These are phyloP conservation scores for Mycena capillaripes DNA, from an alignment of 768 basidiomycete species.

Conservation along the genomic window DNA sequence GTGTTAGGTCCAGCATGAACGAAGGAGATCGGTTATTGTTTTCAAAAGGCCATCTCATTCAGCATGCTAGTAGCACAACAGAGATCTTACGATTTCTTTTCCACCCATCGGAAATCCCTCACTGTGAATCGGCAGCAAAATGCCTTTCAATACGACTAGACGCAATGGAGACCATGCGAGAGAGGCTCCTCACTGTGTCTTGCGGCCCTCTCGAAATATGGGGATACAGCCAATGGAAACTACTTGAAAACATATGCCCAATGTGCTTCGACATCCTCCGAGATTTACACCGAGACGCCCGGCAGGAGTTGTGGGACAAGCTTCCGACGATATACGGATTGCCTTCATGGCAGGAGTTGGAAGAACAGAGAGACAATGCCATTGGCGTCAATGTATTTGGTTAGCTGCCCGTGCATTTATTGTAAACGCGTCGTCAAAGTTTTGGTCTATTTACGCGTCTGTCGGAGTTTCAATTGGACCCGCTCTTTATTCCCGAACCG, in stretches of 20 bases:
- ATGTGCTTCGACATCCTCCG: background rate
- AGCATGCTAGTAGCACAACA: background rate
- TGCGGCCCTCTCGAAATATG: background rate
- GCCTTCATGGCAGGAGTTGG: constrained; percentile 17
- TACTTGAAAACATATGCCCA: background rate
- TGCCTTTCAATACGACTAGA: background rate
- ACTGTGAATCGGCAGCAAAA: background rate
- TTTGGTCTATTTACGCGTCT: no score
- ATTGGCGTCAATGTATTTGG: background rate
- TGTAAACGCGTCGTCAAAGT: no score
- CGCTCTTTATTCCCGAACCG: no score
- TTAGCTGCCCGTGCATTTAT: background rate
- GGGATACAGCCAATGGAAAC: background rate
- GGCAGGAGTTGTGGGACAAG: constrained; percentile 20
- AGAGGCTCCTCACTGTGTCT: no score
- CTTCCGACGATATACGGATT: constrained; percentile 16
- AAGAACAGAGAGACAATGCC: background rate
- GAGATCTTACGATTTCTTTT: background rate
- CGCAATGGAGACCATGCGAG: background rate
- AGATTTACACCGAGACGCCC: background rate
- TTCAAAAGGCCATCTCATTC: background rate
- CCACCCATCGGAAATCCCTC: background rate
- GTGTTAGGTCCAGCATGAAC: background rate
- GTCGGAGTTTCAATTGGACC: no score
- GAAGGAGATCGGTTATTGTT: background rate